Percentiles rank a stretch among this genome's conserved stretches.
Conservation (phyloP, 2,329 filamentous ascomycete species). For the Hymenoscyphus linearis region DNA sequence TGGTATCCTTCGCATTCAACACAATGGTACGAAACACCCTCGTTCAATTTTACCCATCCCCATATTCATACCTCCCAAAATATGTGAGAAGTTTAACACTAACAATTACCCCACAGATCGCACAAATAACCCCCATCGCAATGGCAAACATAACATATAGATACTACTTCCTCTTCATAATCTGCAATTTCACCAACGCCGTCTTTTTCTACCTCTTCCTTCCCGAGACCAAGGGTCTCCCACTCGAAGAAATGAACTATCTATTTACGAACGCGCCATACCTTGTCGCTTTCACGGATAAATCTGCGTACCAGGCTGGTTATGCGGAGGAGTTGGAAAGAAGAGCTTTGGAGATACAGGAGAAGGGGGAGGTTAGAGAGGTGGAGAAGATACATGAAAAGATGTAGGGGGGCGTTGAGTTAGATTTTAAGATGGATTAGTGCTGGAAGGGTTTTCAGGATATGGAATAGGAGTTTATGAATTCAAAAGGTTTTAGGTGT, state of each 20-base stretch:
- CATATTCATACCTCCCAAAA: background rate
- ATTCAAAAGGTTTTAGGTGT: too few species aligned
- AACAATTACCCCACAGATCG: conserved; percentile 26
- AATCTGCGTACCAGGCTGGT: conserved; percentile 42
- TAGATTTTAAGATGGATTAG: too few species aligned
- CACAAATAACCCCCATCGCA: conserved; percentile 51
- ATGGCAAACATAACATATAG: conserved; percentile 46
- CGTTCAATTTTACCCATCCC: too few species aligned
- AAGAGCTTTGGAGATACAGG: conserved; percentile 50
- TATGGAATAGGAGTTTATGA: too few species aligned
- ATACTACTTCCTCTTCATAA: conserved; percentile 46
- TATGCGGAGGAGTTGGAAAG: conserved; percentile 51
- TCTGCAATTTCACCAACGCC: conserved; percentile 42
- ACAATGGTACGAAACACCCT: conserved; percentile 36
- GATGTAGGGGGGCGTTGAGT: too few species aligned
- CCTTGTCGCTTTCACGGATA: conserved; percentile 55
- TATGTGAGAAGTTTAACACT: background rate
- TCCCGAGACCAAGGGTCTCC: conserved; percentile 32
- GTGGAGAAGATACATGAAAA: background rate
- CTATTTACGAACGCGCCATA: conserved; percentile 46
- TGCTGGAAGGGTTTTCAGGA: too few species aligned
- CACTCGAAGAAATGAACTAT: conserved; percentile 35
- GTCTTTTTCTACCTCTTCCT: conserved; percentile 33
- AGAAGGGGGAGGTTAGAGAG: conserved; percentile 38
- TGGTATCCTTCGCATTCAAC: conserved; percentile 54